Conservation (phyloP, 179 eudicot species). For the Spergularia azorica region DNA sequence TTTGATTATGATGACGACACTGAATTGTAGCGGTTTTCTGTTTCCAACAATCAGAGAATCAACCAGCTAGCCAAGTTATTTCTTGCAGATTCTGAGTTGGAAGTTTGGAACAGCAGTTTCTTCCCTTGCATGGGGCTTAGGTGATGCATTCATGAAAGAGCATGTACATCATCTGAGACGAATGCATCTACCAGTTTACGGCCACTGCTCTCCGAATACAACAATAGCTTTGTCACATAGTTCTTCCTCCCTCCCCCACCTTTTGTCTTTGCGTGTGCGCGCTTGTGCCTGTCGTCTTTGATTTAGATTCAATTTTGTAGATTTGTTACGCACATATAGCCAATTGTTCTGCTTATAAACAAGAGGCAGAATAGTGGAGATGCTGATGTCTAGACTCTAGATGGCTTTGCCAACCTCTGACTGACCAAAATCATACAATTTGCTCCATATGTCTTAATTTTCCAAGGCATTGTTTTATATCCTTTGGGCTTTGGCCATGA, state of each 20-base stretch:
- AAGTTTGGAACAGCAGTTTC: neutral
- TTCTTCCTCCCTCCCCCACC: neutral
- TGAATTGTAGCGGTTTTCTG: constrained; percentile 32
- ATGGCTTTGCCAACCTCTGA: too few species aligned
- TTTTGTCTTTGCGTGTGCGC: neutral
- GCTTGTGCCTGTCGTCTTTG: neutral
- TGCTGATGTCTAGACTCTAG: neutral
- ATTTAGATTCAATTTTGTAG: neutral
- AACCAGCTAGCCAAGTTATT: neutral
- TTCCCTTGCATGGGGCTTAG: too few species aligned
- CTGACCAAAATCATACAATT: too few species aligned
- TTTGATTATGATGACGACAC: constrained; percentile 90
- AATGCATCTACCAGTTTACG: neutral
- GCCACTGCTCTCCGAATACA: neutral
- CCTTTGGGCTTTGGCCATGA: too few species aligned
- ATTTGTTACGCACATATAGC: neutral
- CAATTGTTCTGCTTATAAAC: neutral
- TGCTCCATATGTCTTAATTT: too few species aligned
- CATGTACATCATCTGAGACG: constrained; percentile 3
- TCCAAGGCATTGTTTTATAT: too few species aligned
- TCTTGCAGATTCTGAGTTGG: neutral
- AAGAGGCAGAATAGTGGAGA: neutral
- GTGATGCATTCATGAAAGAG: constrained; percentile 10
- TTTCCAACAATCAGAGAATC: neutral
- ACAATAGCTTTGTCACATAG: constrained; percentile 1